A percentile compares a stretch with the other conserved stretches of the same genome.
Conservation (phyloP, 805 yeast genomes). For the Cyberlindnera japonica region DNA sequence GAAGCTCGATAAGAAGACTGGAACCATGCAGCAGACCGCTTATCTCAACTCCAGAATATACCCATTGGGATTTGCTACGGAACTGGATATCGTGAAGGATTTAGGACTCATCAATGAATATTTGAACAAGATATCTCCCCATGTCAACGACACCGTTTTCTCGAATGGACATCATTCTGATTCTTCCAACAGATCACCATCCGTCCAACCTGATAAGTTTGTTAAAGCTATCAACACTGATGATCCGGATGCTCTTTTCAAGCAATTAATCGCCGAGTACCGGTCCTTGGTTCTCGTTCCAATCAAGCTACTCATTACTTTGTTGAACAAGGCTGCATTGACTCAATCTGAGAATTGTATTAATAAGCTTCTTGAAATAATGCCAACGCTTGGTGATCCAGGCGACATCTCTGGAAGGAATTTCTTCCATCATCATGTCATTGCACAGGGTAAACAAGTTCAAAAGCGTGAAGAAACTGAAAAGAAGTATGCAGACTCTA, state of each 20-base stretch:
- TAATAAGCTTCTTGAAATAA: conserved; percentile 46
- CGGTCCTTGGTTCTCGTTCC: conserved; percentile 49
- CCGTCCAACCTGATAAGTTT: conserved; percentile 23
- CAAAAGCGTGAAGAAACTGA: conserved; percentile 20
- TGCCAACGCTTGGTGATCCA: conserved; percentile 55
- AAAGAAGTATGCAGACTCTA: conserved; percentile 4
- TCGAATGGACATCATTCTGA: not conserved
- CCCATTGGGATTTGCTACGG: conserved; percentile 77
- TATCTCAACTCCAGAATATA: conserved; percentile 64
- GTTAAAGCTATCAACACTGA: conserved; percentile 35
- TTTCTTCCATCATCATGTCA: conserved; percentile 79
- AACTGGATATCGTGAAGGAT: conserved; percentile 49
- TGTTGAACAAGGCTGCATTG: conserved; percentile 63
- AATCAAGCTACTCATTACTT: conserved; percentile 50
- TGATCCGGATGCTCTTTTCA: conserved; percentile 41
- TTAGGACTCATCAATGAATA: conserved; percentile 50
- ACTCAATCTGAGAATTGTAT: conserved; percentile 54
- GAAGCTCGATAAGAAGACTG: conserved; percentile 82
- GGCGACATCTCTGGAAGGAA: conserved; percentile 78
- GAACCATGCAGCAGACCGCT: conserved; percentile 52
- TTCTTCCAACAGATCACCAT: conserved; percentile 10
- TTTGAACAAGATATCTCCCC: conserved; percentile 50
- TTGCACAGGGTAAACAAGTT: conserved; percentile 68
- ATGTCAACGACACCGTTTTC: conserved; percentile 14
- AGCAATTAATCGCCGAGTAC: conserved; percentile 40